Conservation (phyloP, 192 early-diverging fungal genomes). For the Funneliformis geosporum region DNA sequence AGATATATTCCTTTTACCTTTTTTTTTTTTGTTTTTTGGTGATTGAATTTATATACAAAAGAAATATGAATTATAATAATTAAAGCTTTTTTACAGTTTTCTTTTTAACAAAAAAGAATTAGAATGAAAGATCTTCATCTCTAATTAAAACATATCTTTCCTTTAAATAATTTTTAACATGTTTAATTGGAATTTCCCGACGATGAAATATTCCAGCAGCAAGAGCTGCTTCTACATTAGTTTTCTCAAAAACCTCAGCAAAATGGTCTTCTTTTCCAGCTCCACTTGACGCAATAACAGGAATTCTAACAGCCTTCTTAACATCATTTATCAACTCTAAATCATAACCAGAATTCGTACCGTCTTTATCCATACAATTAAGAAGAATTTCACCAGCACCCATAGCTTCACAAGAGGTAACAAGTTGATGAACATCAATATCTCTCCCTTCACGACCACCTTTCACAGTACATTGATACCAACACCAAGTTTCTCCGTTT, state of each 20-base stretch:
- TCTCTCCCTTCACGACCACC: constrained; percentile 96
- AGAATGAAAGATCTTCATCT: constrained; percentile 32
- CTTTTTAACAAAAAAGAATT: background rate
- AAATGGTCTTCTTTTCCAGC: constrained; percentile 91
- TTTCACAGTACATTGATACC: constrained; percentile 99
- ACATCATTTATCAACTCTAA: constrained; percentile 79
- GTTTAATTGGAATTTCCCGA: constrained; percentile 84
- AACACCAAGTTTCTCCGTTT: constrained; percentile 91
- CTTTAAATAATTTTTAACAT: constrained; percentile 77
- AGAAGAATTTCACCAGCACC: constrained; percentile 97
- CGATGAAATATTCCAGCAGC: constrained; percentile 99
- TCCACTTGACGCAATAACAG: constrained; percentile 97
- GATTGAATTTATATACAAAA: too few relatives aligned
- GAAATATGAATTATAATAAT: too few relatives aligned
- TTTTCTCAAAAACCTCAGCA: constrained; percentile 79
- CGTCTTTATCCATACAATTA: constrained; percentile 99
- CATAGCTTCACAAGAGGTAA: constrained; percentile 81
- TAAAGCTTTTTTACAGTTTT: too few relatives aligned
- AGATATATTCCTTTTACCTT: too few relatives aligned
- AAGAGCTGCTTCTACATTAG: constrained; percentile 91
- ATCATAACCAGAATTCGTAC: constrained; percentile 97
- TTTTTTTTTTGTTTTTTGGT: too few relatives aligned
- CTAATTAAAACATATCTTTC: constrained; percentile 57
- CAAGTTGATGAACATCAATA: constrained; percentile 90
- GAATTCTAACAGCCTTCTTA: constrained; percentile 81